Percentiles rank a stretch among this genome's conserved stretches.
Conservation (phyloP, 208 protist species). For the Acanthamoeba royreba region DNA sequence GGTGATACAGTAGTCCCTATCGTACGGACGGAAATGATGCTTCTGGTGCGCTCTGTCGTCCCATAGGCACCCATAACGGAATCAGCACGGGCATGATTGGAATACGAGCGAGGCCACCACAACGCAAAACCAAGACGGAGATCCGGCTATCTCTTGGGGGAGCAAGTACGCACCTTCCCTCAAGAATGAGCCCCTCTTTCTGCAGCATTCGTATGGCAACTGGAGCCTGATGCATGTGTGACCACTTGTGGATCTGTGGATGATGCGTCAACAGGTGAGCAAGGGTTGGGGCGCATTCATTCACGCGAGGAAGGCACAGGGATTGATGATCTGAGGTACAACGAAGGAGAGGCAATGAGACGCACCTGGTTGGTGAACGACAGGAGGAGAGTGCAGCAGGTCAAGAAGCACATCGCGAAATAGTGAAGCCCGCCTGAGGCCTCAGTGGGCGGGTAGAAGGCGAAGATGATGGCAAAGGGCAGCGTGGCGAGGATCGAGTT, state of each 20-base stretch:
- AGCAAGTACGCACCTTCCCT: slow-evolving; percentile 55
- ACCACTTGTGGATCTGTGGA: slow-evolving; percentile 84
- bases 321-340: no score
- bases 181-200: slow-evolving; percentile 81
- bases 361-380: slow-evolving; percentile 86
- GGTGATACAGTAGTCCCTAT: slow-evolving; percentile 91
- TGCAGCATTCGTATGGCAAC: slow-evolving; percentile 78
- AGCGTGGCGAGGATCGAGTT: slow-evolving; percentile 87
- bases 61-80: no score
- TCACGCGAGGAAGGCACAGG: no score
- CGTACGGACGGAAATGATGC: slow-evolving; percentile 88
- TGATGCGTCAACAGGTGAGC: no score
- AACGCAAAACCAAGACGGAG: no score
- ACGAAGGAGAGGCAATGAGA: not conserved
- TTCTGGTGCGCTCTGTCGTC: slow-evolving; percentile 73
- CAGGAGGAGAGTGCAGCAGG: slow-evolving; percentile 71
- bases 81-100: not conserved
- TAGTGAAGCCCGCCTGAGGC: slow-evolving; percentile 46
- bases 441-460: slow-evolving; percentile 60
- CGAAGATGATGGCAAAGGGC: slow-evolving; percentile 78
- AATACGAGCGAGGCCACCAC: not conserved
- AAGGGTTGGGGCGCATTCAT: no score
- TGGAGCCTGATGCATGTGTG: slow-evolving; percentile 83
- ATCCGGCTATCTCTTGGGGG: not conserved
- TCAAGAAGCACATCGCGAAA: slow-evolving; percentile 66